Evolutionary conservation across 2,329 filamentous ascomycete species (phyloP).

Genomic region (Alternaria rosae): DNA sequence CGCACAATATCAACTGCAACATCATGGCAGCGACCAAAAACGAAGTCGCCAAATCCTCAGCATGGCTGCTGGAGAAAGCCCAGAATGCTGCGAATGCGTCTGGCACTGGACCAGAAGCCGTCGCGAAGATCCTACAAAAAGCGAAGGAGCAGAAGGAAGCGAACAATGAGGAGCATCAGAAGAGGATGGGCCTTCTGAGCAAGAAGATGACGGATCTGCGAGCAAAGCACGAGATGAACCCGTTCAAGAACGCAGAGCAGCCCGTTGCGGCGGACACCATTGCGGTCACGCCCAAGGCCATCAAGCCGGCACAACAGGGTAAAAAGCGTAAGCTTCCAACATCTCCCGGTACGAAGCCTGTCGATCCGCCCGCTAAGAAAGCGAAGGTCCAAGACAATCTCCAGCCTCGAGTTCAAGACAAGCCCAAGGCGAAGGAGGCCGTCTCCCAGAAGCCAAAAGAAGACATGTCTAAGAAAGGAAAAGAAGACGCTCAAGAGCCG

Average conservation of each 20-base stretch:
- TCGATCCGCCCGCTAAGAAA: not conserved
- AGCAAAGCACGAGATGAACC: not conserved
- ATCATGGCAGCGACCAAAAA: not conserved
- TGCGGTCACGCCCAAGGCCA: not conserved
- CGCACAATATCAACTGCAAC: not conserved
- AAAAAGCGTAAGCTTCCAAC: not conserved
- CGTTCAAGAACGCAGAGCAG: not conserved
- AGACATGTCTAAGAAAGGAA: not conserved
- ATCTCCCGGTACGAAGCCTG: not conserved
- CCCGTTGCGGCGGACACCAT: not conserved
- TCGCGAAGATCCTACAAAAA: slow-evolving; percentile 3
- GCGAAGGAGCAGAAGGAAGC: not conserved
- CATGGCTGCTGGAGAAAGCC: slow-evolving; percentile 9
- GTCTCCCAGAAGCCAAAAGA: not conserved
- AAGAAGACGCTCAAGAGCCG: not conserved
- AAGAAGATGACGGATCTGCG: not conserved
- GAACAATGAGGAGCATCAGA: not conserved
- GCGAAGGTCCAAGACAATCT: not conserved
- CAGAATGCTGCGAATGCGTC: not conserved
- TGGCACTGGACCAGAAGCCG: not conserved
- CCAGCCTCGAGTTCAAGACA: not conserved
- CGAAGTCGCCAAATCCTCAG: not conserved
- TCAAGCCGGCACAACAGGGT: not conserved
- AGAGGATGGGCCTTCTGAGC: not conserved
- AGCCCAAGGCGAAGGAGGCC: not conserved